phyloP scores from a whole-genome alignment of 495 filamentous ascomycete genomes.

The Podospora appendiculata region DNA sequence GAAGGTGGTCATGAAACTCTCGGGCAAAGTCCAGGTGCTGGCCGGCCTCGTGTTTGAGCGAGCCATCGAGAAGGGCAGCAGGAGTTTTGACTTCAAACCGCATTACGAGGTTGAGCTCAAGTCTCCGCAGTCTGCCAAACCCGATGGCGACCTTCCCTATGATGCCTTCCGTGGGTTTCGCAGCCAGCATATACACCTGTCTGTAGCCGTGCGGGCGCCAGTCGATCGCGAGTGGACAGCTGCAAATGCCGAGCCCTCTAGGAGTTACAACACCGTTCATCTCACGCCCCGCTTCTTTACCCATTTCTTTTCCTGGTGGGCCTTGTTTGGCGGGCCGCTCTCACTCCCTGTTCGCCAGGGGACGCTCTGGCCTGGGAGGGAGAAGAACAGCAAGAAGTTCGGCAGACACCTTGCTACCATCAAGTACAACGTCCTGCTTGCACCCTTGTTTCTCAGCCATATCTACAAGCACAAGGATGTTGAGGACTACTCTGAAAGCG shows the following conservation, averaged over 20 bases:
- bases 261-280: conserved; percentile 92
- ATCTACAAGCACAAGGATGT: conserved; percentile 98
- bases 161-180: conserved; percentile 92
- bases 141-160: conserved; percentile 49
- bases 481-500: conserved; percentile 72
- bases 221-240: conserved; percentile 72
- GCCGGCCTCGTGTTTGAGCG: conserved; percentile 89
- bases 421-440: conserved; percentile 91
- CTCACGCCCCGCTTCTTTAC: conserved; percentile 92
- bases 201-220: conserved; percentile 79
- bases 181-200: conserved; percentile 92
- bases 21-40: conserved; percentile 85
- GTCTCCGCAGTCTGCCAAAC: conserved; percentile 62
- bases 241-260: conserved; percentile 61
- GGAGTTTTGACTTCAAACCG: conserved; percentile 81
- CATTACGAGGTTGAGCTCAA: conserved; percentile 89
- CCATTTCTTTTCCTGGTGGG: conserved; percentile 98
- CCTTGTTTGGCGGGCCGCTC: conserved; percentile 89
- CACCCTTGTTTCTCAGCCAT: conserved; percentile 88
- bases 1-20: conserved; percentile 97
- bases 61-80: conserved; percentile 51
- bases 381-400: conserved; percentile 98
- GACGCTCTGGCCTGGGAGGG: conserved; percentile 76
- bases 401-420: conserved; percentile 92
- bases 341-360: conserved; percentile 92